These are phyloP conservation scores for Arthromyces matolae DNA, from an alignment of 768 basidiomycete genomes.

Conservation along the genomic window DNA sequence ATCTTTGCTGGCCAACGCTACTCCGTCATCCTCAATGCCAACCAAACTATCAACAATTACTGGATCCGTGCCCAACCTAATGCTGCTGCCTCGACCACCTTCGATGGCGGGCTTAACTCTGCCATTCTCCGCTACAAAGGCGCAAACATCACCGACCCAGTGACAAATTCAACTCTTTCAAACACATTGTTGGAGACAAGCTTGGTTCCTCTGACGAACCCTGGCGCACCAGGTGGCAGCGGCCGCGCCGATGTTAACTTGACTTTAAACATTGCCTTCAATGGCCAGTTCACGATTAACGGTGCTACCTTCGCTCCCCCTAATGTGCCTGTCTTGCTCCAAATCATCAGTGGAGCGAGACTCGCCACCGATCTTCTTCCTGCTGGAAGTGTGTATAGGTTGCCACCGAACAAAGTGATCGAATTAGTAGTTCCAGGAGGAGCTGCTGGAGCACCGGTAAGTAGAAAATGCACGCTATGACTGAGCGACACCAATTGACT, in stretches of 20 bases:
- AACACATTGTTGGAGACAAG: conserved; percentile 29
- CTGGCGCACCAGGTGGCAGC: conserved; percentile 12
- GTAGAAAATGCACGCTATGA: not conserved
- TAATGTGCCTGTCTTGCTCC: conserved; percentile 49
- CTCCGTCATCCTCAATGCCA: conserved; percentile 34
- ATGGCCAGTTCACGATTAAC: conserved; percentile 26
- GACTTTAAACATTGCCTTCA: conserved; percentile 19
- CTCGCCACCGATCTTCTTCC: conserved; percentile 46
- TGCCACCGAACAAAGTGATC: conserved; percentile 43
- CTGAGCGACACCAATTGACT: conserved; percentile 4
- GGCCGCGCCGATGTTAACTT: conserved; percentile 21
- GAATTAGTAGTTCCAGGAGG: conserved; percentile 41
- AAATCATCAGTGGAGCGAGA: conserved; percentile 52
- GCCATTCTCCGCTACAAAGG: conserved; percentile 46
- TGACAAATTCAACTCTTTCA: conserved; percentile 14
- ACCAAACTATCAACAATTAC: conserved; percentile 38
- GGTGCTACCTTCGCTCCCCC: conserved; percentile 33
- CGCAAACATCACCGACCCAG: conserved; percentile 24
- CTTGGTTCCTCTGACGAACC: conserved; percentile 8
- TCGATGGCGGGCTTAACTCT: conserved; percentile 43
- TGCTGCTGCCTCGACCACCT: conserved; percentile 16
- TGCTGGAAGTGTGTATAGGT: conserved; percentile 38
- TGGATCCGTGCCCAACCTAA: conserved; percentile 34
- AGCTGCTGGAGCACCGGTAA: conserved; percentile 28
- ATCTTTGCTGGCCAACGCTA: conserved; percentile 38